Evolutionary conservation across 768 basidiomycete genomes (phyloP).

Genomic region (Hericium rajendrae): DNA sequence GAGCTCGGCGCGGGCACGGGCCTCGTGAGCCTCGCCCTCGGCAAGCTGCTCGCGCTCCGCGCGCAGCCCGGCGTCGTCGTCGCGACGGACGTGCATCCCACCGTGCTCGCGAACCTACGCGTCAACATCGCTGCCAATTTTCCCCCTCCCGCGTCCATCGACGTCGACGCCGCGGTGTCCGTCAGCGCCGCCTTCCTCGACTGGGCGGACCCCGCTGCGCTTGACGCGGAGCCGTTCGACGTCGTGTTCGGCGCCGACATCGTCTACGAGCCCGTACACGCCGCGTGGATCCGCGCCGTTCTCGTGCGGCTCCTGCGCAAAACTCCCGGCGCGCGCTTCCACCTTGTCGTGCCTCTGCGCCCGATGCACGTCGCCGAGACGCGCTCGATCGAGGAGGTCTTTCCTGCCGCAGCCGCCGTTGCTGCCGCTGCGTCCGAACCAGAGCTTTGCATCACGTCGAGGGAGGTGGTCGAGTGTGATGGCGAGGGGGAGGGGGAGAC

Average conservation of each 20-base stretch:
- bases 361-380: constrained; percentile 54
- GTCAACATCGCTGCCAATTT: constrained; percentile 34
- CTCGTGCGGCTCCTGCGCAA: constrained; percentile 28
- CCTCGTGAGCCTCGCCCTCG: constrained; percentile 35
- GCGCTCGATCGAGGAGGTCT: constrained; percentile 45
- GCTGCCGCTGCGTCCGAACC: constrained; percentile 2
- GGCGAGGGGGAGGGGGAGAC: constrained; percentile 40
- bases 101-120: constrained; percentile 37
- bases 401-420: constrained; percentile 22
- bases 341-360: constrained; percentile 72
- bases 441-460: constrained; percentile 41
- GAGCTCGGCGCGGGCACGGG: constrained; percentile 55
- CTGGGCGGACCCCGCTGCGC: constrained; percentile 25
- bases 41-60: constrained; percentile 20
- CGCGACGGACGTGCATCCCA: constrained; percentile 41
- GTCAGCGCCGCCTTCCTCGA: constrained; percentile 26
- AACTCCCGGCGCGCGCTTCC: constrained; percentile 34
- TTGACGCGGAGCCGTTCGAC: constrained; percentile 29
- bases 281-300: constrained; percentile 35
- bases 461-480: constrained; percentile 48
- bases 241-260: constrained; percentile 45
- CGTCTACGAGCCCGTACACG: constrained; percentile 42
- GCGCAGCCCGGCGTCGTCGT: constrained; percentile 19
- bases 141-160: neutral
- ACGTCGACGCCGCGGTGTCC: neutral